Base-by-base conservation (phyloP, 495 filamentous ascomycete genomes). In the Amorphotheca resinae region DNA sequence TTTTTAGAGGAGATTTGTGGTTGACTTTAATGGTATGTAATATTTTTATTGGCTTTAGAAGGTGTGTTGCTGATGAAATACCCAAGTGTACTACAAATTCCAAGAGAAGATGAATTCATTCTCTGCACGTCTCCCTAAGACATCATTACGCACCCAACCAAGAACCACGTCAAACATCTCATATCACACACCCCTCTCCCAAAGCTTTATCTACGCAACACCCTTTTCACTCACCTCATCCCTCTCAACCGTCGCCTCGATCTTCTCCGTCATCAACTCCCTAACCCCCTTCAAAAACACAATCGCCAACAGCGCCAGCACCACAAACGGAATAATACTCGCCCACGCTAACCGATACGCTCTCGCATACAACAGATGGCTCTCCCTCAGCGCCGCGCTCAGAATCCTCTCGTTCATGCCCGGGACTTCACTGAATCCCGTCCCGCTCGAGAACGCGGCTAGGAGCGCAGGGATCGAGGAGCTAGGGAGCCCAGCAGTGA, bases 291-390 rank as follows among this genome's bases (percentile, higher is more conserved):
- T 67, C 42, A 73, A 44, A 32, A 63, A 57, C 15, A 51, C 57
- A 2, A 73, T 64, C 2, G 62, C 58, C 2, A 69, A 55, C 2
- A 68, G 46, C 4, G 66, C 70, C 12, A 75, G 47, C 6, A 70
- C 64, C 6, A 73, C 67, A 50, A 75, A 75, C 1, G 71, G 71
- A 33, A 73, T 65, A 11, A 75, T 59, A 31, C 62, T 67, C 21
- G 63, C 51, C 72, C 72, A 74, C 0, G 67, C 70, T 8, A 73
- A 39, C 16, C 62, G 50, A 45, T 70, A 73, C 0, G 67, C 66
- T 14, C 59, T 41, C 0, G 66, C 60, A 46, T 69, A 70, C 50
- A 63, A 51, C 50, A 57, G 53, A 26, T 54, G 57, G 46, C 67
- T 69, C 15, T 60, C 62, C 3, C 49, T 47, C 17, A 55, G 42